phyloP scores from a whole-genome alignment of 345 rosid species.

The Camelina laxa region DNA sequence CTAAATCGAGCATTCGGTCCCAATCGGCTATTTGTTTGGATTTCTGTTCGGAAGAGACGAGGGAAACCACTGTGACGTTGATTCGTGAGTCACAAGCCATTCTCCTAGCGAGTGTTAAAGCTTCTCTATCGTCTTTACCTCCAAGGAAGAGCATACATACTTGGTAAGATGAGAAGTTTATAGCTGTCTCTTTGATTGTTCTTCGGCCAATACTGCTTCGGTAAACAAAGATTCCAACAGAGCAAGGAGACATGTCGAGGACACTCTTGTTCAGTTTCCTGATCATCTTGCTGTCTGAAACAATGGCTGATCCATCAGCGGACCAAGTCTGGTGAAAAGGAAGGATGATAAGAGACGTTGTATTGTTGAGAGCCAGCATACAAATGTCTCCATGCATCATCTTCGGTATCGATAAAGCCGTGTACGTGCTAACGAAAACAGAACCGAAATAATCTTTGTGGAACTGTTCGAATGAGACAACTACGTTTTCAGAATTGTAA shows the following conservation, averaged over 20 bases:
- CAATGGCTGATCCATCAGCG: slow-evolving; percentile 39
- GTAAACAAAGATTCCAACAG: slow-evolving; percentile 47
- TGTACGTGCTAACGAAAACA: slow-evolving; percentile 40
- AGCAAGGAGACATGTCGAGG: slow-evolving; percentile 51
- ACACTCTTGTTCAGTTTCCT: slow-evolving; percentile 46
- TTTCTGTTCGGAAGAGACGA: slow-evolving; percentile 26
- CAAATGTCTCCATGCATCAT: slow-evolving; percentile 53
- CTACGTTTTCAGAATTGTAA: slow-evolving; percentile 35
- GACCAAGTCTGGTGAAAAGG: slow-evolving; percentile 54
- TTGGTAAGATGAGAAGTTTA: slow-evolving; percentile 24
- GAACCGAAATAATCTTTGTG: slow-evolving; percentile 32
- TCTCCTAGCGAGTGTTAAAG: slow-evolving; percentile 43
- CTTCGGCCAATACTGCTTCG: slow-evolving; percentile 33
- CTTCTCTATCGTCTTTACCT: slow-evolving; percentile 54
- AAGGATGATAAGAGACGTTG: slow-evolving; percentile 46
- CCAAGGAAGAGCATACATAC: slow-evolving; percentile 49
- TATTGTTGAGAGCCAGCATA: slow-evolving; percentile 49
- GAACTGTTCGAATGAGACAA: slow-evolving; percentile 41
- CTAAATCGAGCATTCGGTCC: slow-evolving; percentile 41
- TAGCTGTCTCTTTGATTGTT: slow-evolving; percentile 35
- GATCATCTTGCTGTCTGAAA: slow-evolving; percentile 40
- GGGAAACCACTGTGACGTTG: slow-evolving; percentile 28
- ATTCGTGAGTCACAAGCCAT: slow-evolving; percentile 39
- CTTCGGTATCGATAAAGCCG: slow-evolving; percentile 45
- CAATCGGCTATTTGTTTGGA: slow-evolving; percentile 10